Percentiles rank a stretch among this genome's conserved stretches.
Conservation (phyloP, 441 rosid genomes). For the Gossypium schwendimanii region DNA sequence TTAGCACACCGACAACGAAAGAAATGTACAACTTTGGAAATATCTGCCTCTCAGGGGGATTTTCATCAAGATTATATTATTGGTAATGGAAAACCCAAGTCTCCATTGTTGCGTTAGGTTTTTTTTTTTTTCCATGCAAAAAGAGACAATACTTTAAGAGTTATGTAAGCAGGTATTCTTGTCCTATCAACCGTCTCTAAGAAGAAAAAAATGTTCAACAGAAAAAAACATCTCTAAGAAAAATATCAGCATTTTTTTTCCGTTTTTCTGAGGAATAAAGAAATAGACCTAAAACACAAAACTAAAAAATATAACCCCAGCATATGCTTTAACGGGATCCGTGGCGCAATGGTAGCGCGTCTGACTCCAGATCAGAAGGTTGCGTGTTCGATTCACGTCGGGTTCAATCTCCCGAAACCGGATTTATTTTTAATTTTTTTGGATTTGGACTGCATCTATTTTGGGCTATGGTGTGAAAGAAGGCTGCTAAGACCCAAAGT, state of each 20-base stretch:
- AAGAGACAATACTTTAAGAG: not conserved
- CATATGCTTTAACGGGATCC: no score
- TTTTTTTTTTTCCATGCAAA: not conserved
- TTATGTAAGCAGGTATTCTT: not conserved
- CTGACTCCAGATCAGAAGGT: slow-evolving; percentile 99
- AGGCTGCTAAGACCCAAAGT: not conserved
- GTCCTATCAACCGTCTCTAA: not conserved
- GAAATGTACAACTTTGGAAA: not conserved
- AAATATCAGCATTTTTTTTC: not conserved
- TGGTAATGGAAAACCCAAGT: not conserved
- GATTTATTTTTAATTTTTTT: not conserved
- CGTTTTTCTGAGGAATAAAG: no score
- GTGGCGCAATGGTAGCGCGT: slow-evolving; percentile 99
- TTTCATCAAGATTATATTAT: no score
- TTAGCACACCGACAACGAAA: not conserved
- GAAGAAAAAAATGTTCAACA: no score
- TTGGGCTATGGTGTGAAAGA: not conserved
- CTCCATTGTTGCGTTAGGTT: not conserved
- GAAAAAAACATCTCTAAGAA: not conserved
- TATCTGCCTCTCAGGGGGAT: not conserved
- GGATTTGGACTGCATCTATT: not conserved
- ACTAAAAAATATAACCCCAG: fast-evolving
- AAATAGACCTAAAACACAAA: no score
- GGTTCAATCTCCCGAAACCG: slow-evolving; percentile 34
- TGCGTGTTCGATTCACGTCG: slow-evolving; percentile 96